Percentiles rank a stretch among this genome's conserved stretches.
phyloP scores from a whole-genome alignment of 345 rosid species.

The Euphorbia pulcherrima region DNA sequence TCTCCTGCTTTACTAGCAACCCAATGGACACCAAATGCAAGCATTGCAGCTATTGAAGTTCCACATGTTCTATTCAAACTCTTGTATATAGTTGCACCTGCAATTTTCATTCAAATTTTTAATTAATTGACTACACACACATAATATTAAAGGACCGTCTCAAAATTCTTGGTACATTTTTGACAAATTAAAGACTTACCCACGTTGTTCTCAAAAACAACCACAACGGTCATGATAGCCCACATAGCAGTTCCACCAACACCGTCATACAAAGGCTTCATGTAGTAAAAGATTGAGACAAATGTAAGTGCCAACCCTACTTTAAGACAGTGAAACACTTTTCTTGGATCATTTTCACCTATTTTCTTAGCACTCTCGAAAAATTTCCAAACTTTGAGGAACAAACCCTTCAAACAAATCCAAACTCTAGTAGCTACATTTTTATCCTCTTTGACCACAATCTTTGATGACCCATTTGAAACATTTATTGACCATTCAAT shows the following conservation, averaged over 20 bases:
- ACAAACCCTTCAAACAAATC: slow-evolving; percentile 24
- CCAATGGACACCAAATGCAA: slow-evolving; percentile 47
- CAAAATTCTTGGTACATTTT: too few species aligned
- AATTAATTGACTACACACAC: too few species aligned
- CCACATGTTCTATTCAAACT: slow-evolving; percentile 41
- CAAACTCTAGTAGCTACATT: slow-evolving; percentile 17
- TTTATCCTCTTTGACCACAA: slow-evolving; percentile 30
- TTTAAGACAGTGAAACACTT: slow-evolving; percentile 42
- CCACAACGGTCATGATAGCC: slow-evolving; percentile 54
- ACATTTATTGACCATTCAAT: slow-evolving; percentile 48
- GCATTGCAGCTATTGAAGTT: slow-evolving; percentile 43
- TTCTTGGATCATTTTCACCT: slow-evolving; percentile 40
- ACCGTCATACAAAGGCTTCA: slow-evolving; percentile 44
- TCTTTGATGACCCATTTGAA: slow-evolving; percentile 37
- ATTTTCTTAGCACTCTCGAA: slow-evolving; percentile 31
- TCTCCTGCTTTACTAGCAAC: slow-evolving; percentile 38
- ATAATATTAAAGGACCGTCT: too few species aligned
- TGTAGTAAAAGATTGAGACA: slow-evolving; percentile 38
- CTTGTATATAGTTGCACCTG: slow-evolving; percentile 43
- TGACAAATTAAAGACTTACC: slow-evolving; percentile 29
- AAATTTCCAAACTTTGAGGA: slow-evolving; percentile 26
- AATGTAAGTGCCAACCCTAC: slow-evolving; percentile 41
- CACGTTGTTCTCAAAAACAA: slow-evolving; percentile 41
- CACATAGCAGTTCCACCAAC: slow-evolving; percentile 53
- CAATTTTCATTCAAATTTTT: too few species aligned